Evolutionary conservation across 495 filamentous ascomycete genomes (phyloP).

Genomic region (Aspergillus saccharolyticus): DNA sequence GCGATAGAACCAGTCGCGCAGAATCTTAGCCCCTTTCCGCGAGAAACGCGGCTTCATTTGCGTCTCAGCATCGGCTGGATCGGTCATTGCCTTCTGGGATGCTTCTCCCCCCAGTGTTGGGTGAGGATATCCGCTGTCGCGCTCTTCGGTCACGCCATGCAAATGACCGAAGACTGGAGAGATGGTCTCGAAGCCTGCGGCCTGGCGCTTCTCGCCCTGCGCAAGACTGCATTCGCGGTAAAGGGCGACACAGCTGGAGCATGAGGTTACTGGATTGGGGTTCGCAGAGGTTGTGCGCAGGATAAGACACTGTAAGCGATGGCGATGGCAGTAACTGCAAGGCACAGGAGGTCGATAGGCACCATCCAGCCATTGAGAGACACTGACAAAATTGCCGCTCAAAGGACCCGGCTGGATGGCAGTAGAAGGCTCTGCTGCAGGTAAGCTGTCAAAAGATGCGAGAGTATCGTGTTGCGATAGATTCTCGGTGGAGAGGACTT

Average conservation of each 20-base stretch:
- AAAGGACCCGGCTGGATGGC: not conserved
- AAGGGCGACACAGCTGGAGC: constrained; percentile 73
- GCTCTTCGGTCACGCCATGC: constrained; percentile 34
- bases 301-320: constrained; percentile 43
- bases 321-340: constrained; percentile 39
- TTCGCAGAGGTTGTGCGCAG: constrained; percentile 41
- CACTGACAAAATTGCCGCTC: constrained; percentile 20
- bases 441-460: not conserved
- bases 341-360: constrained; percentile 35
- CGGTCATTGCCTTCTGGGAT: not conserved
- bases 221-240: constrained; percentile 67
- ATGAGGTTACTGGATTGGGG: constrained; percentile 55
- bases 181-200: constrained; percentile 42
- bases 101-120: not conserved
- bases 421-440: not conserved
- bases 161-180: constrained; percentile 40
- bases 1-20: constrained; percentile 39
- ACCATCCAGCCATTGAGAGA: constrained; percentile 41
- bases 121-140: constrained; percentile 16
- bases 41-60: constrained; percentile 55
- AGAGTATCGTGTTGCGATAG: not conserved
- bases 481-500: not conserved
- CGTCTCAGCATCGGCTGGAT: constrained; percentile 11
- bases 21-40: constrained; percentile 45
- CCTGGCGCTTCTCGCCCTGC: constrained; percentile 38